phyloP scores from a whole-genome alignment of 2,329 filamentous ascomycete species.

The Phialophora expanda region DNA sequence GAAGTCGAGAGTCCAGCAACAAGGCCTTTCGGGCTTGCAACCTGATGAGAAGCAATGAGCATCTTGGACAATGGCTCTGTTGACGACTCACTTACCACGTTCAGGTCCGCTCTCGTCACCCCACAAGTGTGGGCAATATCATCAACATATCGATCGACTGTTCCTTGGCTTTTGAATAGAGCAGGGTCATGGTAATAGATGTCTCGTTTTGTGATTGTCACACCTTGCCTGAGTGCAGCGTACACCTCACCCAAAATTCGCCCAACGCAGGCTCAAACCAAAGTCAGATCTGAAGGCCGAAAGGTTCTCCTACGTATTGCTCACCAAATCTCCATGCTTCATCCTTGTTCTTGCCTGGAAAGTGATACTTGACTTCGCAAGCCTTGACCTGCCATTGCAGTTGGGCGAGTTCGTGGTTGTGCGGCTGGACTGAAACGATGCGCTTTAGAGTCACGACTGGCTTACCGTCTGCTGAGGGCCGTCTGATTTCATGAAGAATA shows the following conservation, averaged over 20 bases:
- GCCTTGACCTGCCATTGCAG: slow-evolving; percentile 30
- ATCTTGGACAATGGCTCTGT: background rate
- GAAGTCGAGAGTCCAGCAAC: slow-evolving; percentile 42
- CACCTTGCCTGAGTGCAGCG: slow-evolving; percentile 55
- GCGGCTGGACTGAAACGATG: slow-evolving; percentile 42
- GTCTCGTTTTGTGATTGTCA: slow-evolving; percentile 64
- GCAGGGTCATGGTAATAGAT: slow-evolving; percentile 67
- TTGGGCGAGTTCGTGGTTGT: slow-evolving; percentile 41
- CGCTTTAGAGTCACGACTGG: slow-evolving; percentile 39
- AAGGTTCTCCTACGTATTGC: slow-evolving; percentile 25
- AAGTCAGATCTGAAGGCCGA: slow-evolving; percentile 20
- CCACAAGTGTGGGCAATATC: slow-evolving; percentile 66
- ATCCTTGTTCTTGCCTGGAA: slow-evolving; percentile 60
- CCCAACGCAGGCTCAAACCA: slow-evolving; percentile 33
- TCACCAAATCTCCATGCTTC: slow-evolving; percentile 66
- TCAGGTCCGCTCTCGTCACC: slow-evolving; percentile 59
- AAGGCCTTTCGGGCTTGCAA: slow-evolving; percentile 52
- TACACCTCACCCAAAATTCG: slow-evolving; percentile 62
- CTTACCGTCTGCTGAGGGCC: slow-evolving; percentile 38
- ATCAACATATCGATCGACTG: slow-evolving; percentile 65
- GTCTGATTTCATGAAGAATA: slow-evolving; percentile 31
- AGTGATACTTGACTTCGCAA: slow-evolving; percentile 50
- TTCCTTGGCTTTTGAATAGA: slow-evolving; percentile 62
- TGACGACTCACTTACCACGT: slow-evolving; percentile 56
- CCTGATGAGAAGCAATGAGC: slow-evolving; percentile 41